These are phyloP conservation scores for Capronia coronata DNA, from an alignment of 2,329 filamentous ascomycete genomes.

Conservation along the genomic window DNA sequence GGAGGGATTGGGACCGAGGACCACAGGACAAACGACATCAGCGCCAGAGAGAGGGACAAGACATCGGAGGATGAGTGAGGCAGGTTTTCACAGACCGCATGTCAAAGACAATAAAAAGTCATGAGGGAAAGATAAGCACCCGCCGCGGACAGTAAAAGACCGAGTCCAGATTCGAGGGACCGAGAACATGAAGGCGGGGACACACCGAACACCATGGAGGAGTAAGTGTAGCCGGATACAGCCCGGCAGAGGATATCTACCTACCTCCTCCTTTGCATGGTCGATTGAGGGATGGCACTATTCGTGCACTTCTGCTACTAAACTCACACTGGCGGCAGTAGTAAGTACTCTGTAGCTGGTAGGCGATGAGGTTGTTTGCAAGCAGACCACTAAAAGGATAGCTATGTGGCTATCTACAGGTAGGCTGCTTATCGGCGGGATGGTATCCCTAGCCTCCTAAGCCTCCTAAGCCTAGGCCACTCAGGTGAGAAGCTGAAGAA, in stretches of 20 bases:
- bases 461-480: too few species aligned
- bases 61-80: background rate
- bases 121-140: slow-evolving; percentile 4
- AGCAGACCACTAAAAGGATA: background rate
- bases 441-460: too few species aligned
- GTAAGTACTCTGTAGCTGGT: background rate
- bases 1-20: slow-evolving; percentile 12
- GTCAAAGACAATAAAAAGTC: background rate
- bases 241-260: slow-evolving; percentile 2
- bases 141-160: background rate
- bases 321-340: background rate
- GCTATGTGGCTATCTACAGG: too few species aligned
- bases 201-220: background rate
- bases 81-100: background rate
- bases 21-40: slow-evolving; percentile 15
- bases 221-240: background rate
- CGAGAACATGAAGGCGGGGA: background rate
- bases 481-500: too few species aligned
- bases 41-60: slow-evolving; percentile 1
- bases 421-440: background rate
- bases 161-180: background rate
- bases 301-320: background rate
- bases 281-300: background rate
- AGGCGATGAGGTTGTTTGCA: background rate
- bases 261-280: too few species aligned